A percentile compares a stretch with the other conserved stretches of the same genome.
Evolutionary conservation across 2,329 filamentous ascomycete species (phyloP).

Genomic region (Mycogone perniciosa): DNA sequence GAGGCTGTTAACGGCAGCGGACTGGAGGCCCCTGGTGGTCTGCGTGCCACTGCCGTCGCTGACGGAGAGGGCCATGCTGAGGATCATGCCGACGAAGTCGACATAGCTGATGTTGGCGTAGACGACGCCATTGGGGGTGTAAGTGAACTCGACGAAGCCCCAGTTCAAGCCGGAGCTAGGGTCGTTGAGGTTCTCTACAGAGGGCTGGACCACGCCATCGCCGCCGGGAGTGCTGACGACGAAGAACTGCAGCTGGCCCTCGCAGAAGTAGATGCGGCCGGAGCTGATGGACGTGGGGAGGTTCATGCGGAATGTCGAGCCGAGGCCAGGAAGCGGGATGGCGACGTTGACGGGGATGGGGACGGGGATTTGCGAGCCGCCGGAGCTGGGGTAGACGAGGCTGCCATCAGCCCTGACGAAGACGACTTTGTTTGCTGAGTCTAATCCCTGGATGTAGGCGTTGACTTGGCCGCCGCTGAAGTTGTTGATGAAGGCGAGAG

Average conservation of each 20-base stretch:
- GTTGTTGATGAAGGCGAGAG: slow-evolving; percentile 38
- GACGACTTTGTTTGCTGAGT: slow-evolving; percentile 33
- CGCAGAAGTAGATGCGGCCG: slow-evolving; percentile 41
- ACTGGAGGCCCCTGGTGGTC: slow-evolving; percentile 33
- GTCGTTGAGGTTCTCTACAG: slow-evolving; percentile 37
- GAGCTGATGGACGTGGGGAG: slow-evolving; percentile 35
- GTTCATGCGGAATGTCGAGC: slow-evolving; percentile 31
- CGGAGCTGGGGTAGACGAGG: slow-evolving; percentile 37
- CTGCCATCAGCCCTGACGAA: slow-evolving; percentile 36
- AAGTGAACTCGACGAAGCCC: slow-evolving; percentile 46
- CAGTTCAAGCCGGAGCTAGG: slow-evolving; percentile 39
- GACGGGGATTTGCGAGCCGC: slow-evolving; percentile 29
- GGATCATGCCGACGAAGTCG: slow-evolving; percentile 44
- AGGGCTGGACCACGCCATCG: slow-evolving; percentile 42
- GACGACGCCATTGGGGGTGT: slow-evolving; percentile 31
- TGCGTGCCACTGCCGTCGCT: slow-evolving; percentile 29
- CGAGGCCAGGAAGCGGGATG: slow-evolving; percentile 35
- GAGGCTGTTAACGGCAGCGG: slow-evolving; percentile 31
- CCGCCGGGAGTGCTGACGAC: slow-evolving; percentile 27
- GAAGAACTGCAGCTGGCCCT: slow-evolving; percentile 37
- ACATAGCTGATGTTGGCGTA: slow-evolving; percentile 47
- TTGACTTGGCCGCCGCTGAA: slow-evolving; percentile 32
- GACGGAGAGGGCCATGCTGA: slow-evolving; percentile 42
- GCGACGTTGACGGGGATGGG: slow-evolving; percentile 35
- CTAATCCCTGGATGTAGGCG: slow-evolving; percentile 41